Evolutionary conservation across 352 stramenopile species (phyloP), one percentile per base, ranked within the genome.

Genomic region (Elongisporangium anandrum): DNA sequence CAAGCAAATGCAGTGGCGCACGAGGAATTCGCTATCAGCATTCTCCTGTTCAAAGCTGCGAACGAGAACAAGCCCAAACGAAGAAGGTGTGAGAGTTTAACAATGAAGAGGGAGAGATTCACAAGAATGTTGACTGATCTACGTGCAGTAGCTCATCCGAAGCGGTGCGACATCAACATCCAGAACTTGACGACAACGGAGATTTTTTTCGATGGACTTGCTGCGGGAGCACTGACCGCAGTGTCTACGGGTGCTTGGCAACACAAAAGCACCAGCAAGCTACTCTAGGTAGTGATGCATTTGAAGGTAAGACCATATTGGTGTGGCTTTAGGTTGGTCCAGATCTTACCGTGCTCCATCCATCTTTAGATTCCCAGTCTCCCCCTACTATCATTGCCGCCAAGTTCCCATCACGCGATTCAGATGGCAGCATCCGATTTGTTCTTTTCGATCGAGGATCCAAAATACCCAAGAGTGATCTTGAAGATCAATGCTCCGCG

Each of bases 181-280:
- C 78, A 0, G 78, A 87, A 52, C 57, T 90, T 1, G 79, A 87
- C 50, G 76, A 90, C 16, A 54, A 64, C 1, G 77, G 80, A 1
- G 74, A 77, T 17, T 90, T 90, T 59, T 66, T 88, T 3, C 65
- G 80, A 0, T 90, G 78, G 80, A 68, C 72, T 8, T 88, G 80
- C 56, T 90, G 80, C 21, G 80, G 78, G 12, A 81, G 70, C 59
- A 85, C 70, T 0, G 65, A 83, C 24, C 66, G 66, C 4, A 86
- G 59, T 29, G 66, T 90, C 7, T 87, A 77, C 26, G 80, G 80
- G 7, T 90, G 80, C 17, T 8, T 41, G 29, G 29, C 29, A 13
- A 8, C 29, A 41, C 29, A 41, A 41, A 41, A 41, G 13, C 29
- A 41, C 5, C 29, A 15, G 29, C 29, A 41, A 41, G 29, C 29